Conservation (phyloP, 192 early-diverging fungal species). For the Irineochytrium annulatum region DNA sequence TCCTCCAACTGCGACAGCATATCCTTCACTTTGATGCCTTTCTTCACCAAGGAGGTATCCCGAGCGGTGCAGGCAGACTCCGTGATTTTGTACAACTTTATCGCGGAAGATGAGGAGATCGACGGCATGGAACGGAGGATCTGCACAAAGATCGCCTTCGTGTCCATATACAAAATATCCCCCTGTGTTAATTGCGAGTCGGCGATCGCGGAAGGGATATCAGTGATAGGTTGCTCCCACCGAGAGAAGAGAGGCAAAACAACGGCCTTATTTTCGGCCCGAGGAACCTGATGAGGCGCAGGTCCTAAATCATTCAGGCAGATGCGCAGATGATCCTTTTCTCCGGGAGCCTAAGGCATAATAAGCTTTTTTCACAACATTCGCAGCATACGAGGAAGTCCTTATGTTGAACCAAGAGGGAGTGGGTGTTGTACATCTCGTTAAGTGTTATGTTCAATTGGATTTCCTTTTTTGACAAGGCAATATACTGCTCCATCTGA, state of each 20-base stretch:
- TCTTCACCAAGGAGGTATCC: slow-evolving; percentile 82
- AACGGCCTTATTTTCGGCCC: slow-evolving; percentile 73
- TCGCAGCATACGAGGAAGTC: slow-evolving; percentile 56
- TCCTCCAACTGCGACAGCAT: slow-evolving; percentile 86
- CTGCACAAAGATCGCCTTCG: slow-evolving; percentile 90
- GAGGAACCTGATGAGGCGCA: slow-evolving; percentile 69
- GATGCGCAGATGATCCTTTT: slow-evolving; percentile 76
- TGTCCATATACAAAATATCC: slow-evolving; percentile 94
- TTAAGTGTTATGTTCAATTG: slow-evolving; percentile 85
- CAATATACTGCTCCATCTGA: slow-evolving; percentile 95
- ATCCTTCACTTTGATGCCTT: slow-evolving; percentile 93
- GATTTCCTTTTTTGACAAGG: slow-evolving; percentile 88
- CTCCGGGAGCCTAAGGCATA: slow-evolving; percentile 53
- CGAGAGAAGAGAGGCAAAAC: slow-evolving; percentile 71
- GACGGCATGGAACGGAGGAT: slow-evolving; percentile 84
- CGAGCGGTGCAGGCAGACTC: slow-evolving; percentile 85
- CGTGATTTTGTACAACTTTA: slow-evolving; percentile 60
- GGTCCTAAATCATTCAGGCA: slow-evolving; percentile 75
- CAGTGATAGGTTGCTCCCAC: slow-evolving; percentile 77
- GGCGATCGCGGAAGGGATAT: slow-evolving; percentile 50
- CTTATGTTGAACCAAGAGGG: slow-evolving; percentile 75
- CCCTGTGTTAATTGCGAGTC: slow-evolving; percentile 89
- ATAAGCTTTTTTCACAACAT: background rate
- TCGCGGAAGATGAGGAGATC: slow-evolving; percentile 42
- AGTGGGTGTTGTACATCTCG: slow-evolving; percentile 91